These are phyloP conservation scores for Casuarina equisetifolia DNA, from an alignment of 306 rosid genomes.

Conservation along the genomic window DNA sequence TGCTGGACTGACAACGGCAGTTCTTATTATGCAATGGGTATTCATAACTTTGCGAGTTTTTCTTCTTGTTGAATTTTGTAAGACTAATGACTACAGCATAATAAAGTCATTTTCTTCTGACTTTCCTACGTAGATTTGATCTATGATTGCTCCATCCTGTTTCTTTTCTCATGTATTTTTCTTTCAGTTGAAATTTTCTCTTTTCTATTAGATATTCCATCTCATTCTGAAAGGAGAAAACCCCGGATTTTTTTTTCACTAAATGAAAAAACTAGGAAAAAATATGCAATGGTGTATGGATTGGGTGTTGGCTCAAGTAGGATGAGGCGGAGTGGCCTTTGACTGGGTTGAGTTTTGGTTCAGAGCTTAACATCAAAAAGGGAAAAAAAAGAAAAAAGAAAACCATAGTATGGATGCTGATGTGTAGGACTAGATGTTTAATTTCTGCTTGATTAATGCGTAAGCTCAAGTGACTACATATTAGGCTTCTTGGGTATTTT, in stretches of 20 bases:
- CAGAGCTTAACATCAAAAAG: too few species aligned
- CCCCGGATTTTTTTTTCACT: neutral
- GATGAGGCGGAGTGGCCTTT: too few species aligned
- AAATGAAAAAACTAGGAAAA: neutral
- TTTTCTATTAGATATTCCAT: neutral
- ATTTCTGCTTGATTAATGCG: too few species aligned
- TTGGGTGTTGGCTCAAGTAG: too few species aligned
- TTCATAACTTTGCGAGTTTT: constrained; percentile 25
- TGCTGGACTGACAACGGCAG: constrained; percentile 95
- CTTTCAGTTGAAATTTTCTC: neutral
- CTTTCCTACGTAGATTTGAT: neutral
- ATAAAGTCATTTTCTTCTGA: constrained; percentile 3
- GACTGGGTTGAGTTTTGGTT: too few species aligned
- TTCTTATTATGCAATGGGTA: constrained; percentile 42
- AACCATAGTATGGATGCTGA: too few species aligned
- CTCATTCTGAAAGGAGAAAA: neutral
- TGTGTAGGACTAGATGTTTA: too few species aligned
- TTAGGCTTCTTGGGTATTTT: too few species aligned
- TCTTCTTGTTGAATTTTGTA: neutral
- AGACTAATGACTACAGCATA: neutral
- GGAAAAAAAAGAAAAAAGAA: too few species aligned
- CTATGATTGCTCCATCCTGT: too few species aligned
- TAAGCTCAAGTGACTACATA: neutral
- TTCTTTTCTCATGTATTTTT: too few species aligned
- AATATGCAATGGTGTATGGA: neutral